Conservation (phyloP, 208 protist genomes). For the Trypanosoma congolense region DNA sequence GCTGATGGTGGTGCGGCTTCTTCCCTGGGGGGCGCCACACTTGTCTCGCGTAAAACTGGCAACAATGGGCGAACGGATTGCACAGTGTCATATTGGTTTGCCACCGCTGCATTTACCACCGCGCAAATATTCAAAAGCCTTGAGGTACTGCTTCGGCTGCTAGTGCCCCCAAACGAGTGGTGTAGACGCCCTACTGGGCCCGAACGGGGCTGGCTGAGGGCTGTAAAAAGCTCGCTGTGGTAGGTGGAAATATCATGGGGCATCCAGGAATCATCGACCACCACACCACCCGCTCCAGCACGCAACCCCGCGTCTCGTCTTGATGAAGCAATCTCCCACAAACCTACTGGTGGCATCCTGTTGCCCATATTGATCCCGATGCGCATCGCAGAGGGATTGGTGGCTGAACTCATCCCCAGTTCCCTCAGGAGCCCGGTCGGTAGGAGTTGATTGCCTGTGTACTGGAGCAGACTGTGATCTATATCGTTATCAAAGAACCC, state of each 20-base stretch:
- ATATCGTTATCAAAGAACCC: slow-evolving; percentile 12
- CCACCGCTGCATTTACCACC: slow-evolving; percentile 24
- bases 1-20: background rate
- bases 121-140: slow-evolving; percentile 29
- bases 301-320: too few relatives aligned
- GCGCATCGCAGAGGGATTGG: too few relatives aligned
- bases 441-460: too few relatives aligned
- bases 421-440: too few relatives aligned
- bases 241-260: background rate
- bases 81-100: slow-evolving; percentile 13
- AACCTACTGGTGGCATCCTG: background rate
- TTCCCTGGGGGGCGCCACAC: slow-evolving; percentile 15
- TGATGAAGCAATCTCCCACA: background rate
- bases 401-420: too few relatives aligned
- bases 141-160: slow-evolving; percentile 17
- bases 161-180: background rate
- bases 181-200: slow-evolving; percentile 1
- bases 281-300: too few relatives aligned
- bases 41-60: slow-evolving; percentile 27
- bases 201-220: background rate
- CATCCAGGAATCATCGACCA: slow-evolving; percentile 6
- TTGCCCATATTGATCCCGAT: too few relatives aligned
- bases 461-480: background rate
- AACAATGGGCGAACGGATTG: slow-evolving; percentile 21
- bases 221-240: slow-evolving; percentile 3